These are phyloP conservation scores for Trichoderma reesei DNA, from an alignment of 495 filamentous ascomycete genomes.

Conservation along the genomic window DNA sequence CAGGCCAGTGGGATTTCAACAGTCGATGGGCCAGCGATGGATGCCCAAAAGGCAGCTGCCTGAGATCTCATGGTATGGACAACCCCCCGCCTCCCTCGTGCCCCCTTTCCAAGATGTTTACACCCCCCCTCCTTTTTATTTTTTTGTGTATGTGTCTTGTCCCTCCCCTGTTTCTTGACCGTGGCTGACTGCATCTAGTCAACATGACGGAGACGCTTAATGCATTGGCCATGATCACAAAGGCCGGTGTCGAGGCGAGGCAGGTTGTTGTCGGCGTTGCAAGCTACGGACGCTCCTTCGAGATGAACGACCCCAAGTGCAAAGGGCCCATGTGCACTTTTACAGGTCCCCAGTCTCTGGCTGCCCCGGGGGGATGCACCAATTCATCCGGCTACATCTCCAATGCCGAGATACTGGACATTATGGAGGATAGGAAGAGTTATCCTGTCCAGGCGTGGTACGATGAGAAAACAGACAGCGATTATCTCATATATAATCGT, in stretches of 20 bases:
- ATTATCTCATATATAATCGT: too few species aligned
- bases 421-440: too few species aligned
- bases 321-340: constrained; percentile 18
- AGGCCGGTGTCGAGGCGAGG: constrained; percentile 33
- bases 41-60: constrained; percentile 30
- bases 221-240: constrained; percentile 39
- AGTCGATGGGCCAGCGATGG: constrained; percentile 15
- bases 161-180: too few species aligned
- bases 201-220: constrained; percentile 34
- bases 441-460: too few species aligned
- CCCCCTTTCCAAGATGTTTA: too few species aligned
- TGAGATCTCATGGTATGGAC: constrained; percentile 32
- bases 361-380: too few species aligned
- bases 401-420: too few species aligned
- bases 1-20: constrained; percentile 18
- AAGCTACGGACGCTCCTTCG: constrained; percentile 32
- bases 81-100: too few species aligned
- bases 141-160: too few species aligned
- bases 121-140: too few species aligned
- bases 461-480: too few species aligned
- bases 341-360: not conserved
- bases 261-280: constrained; percentile 32
- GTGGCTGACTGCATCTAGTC: constrained; percentile 12
- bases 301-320: constrained; percentile 23
- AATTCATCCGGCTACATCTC: too few species aligned